These are phyloP conservation scores for Ceratocystis destructans DNA, from an alignment of 2,329 filamentous ascomycete species.

Conservation along the genomic window DNA sequence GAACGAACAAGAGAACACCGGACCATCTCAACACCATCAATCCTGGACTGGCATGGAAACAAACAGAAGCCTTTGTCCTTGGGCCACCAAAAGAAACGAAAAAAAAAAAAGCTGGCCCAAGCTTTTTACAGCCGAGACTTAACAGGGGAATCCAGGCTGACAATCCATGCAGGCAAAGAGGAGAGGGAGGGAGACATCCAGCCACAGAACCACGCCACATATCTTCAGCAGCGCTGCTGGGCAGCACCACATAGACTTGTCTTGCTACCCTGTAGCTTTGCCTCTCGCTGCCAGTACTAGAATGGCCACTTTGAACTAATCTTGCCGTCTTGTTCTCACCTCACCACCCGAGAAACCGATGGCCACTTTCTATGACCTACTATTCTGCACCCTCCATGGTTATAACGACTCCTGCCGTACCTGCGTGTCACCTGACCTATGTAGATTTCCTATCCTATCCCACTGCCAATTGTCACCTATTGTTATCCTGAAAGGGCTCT, in stretches of 20 bases:
- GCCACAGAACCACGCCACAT: not conserved
- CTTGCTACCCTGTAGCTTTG: no score
- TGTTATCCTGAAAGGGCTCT: not conserved
- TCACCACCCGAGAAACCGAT: no score
- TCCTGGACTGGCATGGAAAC: not conserved
- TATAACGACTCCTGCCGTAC: not conserved
- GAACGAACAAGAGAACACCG: no score
- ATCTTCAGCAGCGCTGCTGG: not conserved
- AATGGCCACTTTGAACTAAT: no score
- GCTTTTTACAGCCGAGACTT: not conserved
- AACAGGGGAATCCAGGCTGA: not conserved
- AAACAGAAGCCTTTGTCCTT: not conserved
- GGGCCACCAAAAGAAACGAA: not conserved
- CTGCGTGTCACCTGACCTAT: not conserved
- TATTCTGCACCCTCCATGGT: not conserved
- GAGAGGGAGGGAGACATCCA: not conserved
- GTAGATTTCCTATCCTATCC: not conserved
- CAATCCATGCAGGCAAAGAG: not conserved
- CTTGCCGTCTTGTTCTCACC: no score
- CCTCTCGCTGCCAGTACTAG: no score
- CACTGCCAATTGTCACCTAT: not conserved
- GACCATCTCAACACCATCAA: not conserved
- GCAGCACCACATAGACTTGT: not conserved
- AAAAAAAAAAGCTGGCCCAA: not conserved
- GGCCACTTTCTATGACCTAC: not conserved